Evolutionary conservation across 108 stramenopile genomes (phyloP).

Genomic region (Cyclotella distinguenda): DNA sequence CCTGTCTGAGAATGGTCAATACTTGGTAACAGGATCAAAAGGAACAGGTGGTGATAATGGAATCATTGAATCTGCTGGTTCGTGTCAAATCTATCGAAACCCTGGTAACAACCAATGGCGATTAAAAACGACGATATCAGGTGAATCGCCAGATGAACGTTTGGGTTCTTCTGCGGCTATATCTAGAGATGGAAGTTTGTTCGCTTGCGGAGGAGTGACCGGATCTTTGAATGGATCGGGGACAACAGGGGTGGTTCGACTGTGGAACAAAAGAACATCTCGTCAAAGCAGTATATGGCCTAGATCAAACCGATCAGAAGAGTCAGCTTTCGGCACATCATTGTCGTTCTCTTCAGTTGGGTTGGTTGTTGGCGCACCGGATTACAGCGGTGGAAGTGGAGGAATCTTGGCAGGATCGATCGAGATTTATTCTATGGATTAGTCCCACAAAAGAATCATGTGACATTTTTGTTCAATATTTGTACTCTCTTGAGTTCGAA

Average conservation of each 20-base stretch:
- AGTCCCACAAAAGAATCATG: no score
- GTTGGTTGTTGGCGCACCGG: slow-evolving; percentile 30
- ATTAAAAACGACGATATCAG: slow-evolving; percentile 10
- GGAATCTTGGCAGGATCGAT: slow-evolving; percentile 15
- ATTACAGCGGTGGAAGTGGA: slow-evolving; percentile 6
- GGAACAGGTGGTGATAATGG: neutral
- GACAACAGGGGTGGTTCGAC: slow-evolving; percentile 23
- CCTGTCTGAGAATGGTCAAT: slow-evolving; percentile 21
- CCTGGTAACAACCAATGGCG: slow-evolving; percentile 1
- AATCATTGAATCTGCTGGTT: neutral
- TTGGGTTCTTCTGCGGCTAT: slow-evolving; percentile 31
- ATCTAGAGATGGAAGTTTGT: slow-evolving; percentile 21
- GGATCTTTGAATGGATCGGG: neutral
- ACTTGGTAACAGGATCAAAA: slow-evolving; percentile 19
- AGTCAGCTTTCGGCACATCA: slow-evolving; percentile 18
- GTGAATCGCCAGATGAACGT: slow-evolving; percentile 15
- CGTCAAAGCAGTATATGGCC: slow-evolving; percentile 27
- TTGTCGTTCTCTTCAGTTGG: slow-evolving; percentile 19
- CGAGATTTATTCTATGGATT: slow-evolving; percentile 19
- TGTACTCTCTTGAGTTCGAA: no score
- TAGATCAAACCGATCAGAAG: neutral
- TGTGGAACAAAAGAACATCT: slow-evolving; percentile 13
- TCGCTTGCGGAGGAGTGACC: slow-evolving; percentile 34
- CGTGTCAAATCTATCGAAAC: slow-evolving; percentile 1
- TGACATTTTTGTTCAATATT: no score